phyloP scores from a whole-genome alignment of 805 yeast species.

The Pichia occidentalis region DNA sequence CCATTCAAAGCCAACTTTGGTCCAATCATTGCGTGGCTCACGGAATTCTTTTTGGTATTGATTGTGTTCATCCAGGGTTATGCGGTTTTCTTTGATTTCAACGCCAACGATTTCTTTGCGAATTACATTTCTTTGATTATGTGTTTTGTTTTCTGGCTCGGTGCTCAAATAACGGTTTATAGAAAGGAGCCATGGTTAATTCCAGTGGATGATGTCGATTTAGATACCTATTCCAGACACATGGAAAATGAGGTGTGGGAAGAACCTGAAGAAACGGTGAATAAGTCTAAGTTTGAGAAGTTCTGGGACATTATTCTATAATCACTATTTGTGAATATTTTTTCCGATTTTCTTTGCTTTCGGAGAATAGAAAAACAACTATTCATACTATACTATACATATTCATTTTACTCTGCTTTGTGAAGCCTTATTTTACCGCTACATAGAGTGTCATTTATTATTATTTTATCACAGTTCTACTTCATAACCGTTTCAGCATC shows the following conservation, averaged over 20 bases:
- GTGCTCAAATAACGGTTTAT: conserved; percentile 41
- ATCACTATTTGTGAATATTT: too few relatives aligned
- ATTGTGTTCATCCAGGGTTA: conserved; percentile 69
- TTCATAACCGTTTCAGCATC: too few relatives aligned
- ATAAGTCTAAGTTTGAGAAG: conserved; percentile 6
- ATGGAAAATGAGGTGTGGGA: conserved; percentile 46
- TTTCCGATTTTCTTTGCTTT: too few relatives aligned
- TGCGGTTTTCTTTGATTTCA: conserved; percentile 48
- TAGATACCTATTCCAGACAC: conserved; percentile 14
- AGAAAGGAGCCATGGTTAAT: conserved; percentile 42
- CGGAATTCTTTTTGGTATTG: conserved; percentile 44
- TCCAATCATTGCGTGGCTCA: conserved; percentile 63
- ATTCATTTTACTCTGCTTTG: too few relatives aligned
- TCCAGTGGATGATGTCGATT: conserved; percentile 52
- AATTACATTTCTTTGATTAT: conserved; percentile 64
- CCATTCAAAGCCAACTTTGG: conserved; percentile 66
- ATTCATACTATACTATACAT: too few relatives aligned
- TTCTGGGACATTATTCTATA: conserved; percentile 11
- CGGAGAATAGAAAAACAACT: too few relatives aligned
- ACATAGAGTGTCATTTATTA: too few relatives aligned
- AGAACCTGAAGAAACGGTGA: conserved; percentile 27
- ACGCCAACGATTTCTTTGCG: conserved; percentile 54
- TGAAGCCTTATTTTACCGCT: too few relatives aligned
- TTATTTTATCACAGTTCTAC: too few relatives aligned
- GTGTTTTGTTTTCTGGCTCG: conserved; percentile 48